Base-by-base conservation (phyloP, 371 early-diverging fungal species). In the Chytridiales sp. region DNA sequence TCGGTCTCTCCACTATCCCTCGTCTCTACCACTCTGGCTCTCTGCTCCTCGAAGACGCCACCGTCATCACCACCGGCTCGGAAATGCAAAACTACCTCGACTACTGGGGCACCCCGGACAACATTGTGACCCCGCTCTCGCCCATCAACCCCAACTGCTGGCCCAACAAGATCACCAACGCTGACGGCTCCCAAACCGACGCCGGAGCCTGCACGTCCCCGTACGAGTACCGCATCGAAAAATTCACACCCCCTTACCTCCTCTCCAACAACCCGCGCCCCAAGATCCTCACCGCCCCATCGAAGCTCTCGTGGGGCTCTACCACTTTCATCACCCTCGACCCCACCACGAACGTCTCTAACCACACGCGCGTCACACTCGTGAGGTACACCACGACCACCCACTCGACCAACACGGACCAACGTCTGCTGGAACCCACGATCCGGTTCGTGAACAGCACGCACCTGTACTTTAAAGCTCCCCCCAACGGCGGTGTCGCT, bases 371-470 rank as follows among this genome's bases (percentile, higher is more conserved):
- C 21, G 65, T 72, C 38, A 56, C 61, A 26, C 31, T 72, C 19
- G 51, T 70, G 40, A 63, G 77, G 6, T 72, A 69, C 66, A 54
- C 72, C 19, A 59, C 73, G 22, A 66, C 64, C n/a, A 76, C 76
- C 13, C 76, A 76, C 66, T 35, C 48, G 19, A 62, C 67, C 34
- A 76, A 74, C 60, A 67, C 67, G 42, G 73, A 76, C 61, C 77
- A 73, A 52, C 67, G 77, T 24, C 56, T 73, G 42, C 50, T 73
- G n/a, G 72, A 64, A 38, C 69, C 72, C n/a, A 41, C 39, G n/a
- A 53, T 76, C n/a, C 44, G 54, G 22, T 47, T 43, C 36, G 34
- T n/a, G 34, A 59, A 59, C 24, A 47, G 47, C 31, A 46, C 64
- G 4, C 43, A 55, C 32, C 61, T 34, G 22, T n/a, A 47, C 46